Percentiles rank a stretch among this genome's conserved stretches.
These are phyloP conservation scores for Dalbergia cultrata DNA, from an alignment of 306 rosid genomes.

Conservation along the genomic window DNA sequence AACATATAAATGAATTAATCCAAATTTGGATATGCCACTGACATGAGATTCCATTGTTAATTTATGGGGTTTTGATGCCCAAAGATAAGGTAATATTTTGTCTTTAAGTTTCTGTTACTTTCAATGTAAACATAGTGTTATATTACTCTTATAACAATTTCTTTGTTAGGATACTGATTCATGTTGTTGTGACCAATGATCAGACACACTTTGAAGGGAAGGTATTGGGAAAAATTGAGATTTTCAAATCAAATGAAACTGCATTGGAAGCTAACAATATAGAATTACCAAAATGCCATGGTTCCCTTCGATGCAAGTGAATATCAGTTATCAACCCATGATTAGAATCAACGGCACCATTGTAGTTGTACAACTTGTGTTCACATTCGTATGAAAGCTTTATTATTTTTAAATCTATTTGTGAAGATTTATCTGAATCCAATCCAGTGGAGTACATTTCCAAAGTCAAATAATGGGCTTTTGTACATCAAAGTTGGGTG, in stretches of 20 bases:
- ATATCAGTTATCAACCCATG: constrained; percentile 55
- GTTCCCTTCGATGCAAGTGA: constrained; percentile 43
- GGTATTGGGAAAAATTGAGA: constrained; percentile 41
- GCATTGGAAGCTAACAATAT: constrained; percentile 44
- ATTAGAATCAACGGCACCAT: constrained; percentile 51
- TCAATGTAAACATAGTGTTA: constrained; percentile 40
- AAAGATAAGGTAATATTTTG: constrained; percentile 37
- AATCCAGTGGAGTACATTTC: neutral
- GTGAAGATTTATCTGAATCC: neutral
- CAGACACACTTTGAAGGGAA: constrained; percentile 42
- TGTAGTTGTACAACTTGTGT: constrained; percentile 13
- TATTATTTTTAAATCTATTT: neutral
- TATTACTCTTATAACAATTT: constrained; percentile 6
- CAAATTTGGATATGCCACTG: constrained; percentile 36
- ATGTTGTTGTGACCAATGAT: constrained; percentile 34
- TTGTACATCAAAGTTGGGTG: constrained; percentile 41
- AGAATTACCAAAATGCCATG: neutral
- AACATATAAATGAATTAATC: constrained; percentile 11
- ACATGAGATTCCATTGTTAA: constrained; percentile 36
- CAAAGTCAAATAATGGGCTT: constrained; percentile 6
- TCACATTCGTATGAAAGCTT: neutral
- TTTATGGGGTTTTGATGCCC: constrained; percentile 42
- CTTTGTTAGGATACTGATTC: constrained; percentile 23
- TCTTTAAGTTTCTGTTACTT: constrained; percentile 44
- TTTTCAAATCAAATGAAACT: constrained; percentile 28